Percentiles rank a stretch among this genome's conserved stretches.
Evolutionary conservation across 192 early-diverging fungal species (phyloP).

Genomic region (Umbelopsis sp.): DNA sequence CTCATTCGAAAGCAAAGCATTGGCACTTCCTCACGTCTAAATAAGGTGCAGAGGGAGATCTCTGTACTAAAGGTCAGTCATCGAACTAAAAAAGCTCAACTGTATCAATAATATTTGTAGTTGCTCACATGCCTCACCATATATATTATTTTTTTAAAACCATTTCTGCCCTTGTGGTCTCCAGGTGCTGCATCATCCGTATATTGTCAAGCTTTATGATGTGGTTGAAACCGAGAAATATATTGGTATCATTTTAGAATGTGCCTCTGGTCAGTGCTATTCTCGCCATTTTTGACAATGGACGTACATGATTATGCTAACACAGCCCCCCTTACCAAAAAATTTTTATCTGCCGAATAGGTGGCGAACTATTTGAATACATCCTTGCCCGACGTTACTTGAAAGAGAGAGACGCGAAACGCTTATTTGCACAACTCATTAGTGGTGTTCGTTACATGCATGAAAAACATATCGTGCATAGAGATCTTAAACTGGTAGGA

Average conservation of each 20-base stretch:
- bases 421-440: constrained; percentile 91
- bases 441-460: constrained; percentile 94
- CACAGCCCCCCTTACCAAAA: neutral
- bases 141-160: constrained; percentile 9
- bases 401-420: constrained; percentile 84
- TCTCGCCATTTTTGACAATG: neutral
- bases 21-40: constrained; percentile 71
- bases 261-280: constrained; percentile 70
- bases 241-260: constrained; percentile 96
- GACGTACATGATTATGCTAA: neutral
- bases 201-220: constrained; percentile 91
- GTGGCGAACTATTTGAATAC: constrained; percentile 94
- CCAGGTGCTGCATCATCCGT: constrained; percentile 78
- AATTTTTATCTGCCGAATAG: constrained; percentile 19
- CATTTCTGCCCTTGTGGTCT: neutral
- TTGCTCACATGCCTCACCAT: constrained; percentile 7
- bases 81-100: neutral
- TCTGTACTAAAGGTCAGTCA: constrained; percentile 79
- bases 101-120: neutral
- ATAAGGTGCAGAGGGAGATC: constrained; percentile 94
- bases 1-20: constrained; percentile 91
- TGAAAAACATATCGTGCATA: constrained; percentile 88
- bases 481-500: constrained; percentile 87
- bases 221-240: constrained; percentile 93
- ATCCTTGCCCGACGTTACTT: constrained; percentile 89